These are phyloP conservation scores for Bothriochloa decipiens DNA, from an alignment of 176 grass and related monocot genomes.

Conservation along the genomic window DNA sequence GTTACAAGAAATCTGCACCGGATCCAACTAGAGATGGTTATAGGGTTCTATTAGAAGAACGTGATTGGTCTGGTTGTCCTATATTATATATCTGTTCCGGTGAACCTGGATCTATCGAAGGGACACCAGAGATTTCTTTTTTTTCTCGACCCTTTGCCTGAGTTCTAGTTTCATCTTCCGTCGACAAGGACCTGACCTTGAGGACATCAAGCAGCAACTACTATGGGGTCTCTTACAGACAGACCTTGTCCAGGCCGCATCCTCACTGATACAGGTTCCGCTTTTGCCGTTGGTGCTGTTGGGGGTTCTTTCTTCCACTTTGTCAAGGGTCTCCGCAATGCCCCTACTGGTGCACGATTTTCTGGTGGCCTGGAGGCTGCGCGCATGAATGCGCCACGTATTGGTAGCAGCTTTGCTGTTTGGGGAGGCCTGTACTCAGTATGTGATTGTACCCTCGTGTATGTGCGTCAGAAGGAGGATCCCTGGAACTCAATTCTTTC, in stretches of 20 bases:
- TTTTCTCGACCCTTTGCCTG: background rate
- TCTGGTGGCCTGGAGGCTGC: conserved; percentile 38
- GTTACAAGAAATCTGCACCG: background rate
- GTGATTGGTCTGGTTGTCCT: conserved; percentile 1
- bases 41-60: background rate
- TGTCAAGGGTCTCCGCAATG: conserved; percentile 51
- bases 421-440: conserved; percentile 41
- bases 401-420: conserved; percentile 48
- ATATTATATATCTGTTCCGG: conserved; percentile 12
- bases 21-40: conserved; percentile 27
- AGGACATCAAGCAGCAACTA: background rate
- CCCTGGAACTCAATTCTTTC: conserved; percentile 55
- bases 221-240: conserved; percentile 31
- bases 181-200: background rate
- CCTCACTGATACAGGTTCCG: conserved; percentile 27
- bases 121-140: background rate
- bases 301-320: conserved; percentile 59
- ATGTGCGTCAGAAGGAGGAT: conserved; percentile 50
- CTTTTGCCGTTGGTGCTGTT: conserved; percentile 49
- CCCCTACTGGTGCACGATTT: conserved; percentile 44
- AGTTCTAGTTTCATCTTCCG: background rate
- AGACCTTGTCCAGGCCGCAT: conserved; percentile 53
- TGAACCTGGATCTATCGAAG: background rate
- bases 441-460: conserved; percentile 42
- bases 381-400: conserved; percentile 43